Evolutionary conservation across 352 stramenopile genomes (phyloP), one percentile per base, ranked within the genome.

Genomic region (Globisporangium sylvaticum): DNA sequence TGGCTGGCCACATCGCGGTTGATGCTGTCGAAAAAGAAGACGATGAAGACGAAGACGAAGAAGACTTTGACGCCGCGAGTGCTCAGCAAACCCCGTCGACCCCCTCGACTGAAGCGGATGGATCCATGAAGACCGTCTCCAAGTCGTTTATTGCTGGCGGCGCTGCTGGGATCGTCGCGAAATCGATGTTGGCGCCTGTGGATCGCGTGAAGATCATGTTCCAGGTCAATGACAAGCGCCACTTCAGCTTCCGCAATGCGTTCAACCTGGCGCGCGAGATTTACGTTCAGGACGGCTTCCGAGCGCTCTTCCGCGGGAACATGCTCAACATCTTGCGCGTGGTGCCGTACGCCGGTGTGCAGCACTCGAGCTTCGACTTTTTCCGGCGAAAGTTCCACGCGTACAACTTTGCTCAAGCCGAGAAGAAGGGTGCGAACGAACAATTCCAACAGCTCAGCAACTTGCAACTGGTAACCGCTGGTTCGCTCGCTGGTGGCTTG

Each of bases 161-260:
- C 0, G 68, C 86, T 14, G 87, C 88, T 0, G 88, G 88, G 0
- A 92, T 93, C 62, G 75, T 83, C 4, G 87, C 88, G 58, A 94
- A 95, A 65, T 94, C 87, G 22, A 44, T 74, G 14, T 66, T 96
- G 32, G 86, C 88, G 0, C 88, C 88, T 0, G 72, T 94, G 48
- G 88, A 96, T 50, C 84, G 88, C 27, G 74, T 96, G 18, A 96
- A 96, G 65, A 89, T 96, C 27, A 64, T 96, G 46, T 95, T 96
- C 57, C 88, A 96, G 68, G 87, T 95, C 48, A 89, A 80, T 39
- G 85, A 91, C 29, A 80, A 84, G 61, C 78, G 78, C 5, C 66
- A 75, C 37, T 95, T 95, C 54, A 91, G 75, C 48, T 88, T 95
- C 62, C 78, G 83, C 24, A 92, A 94, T 55, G 88, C 84, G 4